Evolutionary conservation across 192 early-diverging fungal species (phyloP).

Genomic region (Phlyctochytrium arcticum): DNA sequence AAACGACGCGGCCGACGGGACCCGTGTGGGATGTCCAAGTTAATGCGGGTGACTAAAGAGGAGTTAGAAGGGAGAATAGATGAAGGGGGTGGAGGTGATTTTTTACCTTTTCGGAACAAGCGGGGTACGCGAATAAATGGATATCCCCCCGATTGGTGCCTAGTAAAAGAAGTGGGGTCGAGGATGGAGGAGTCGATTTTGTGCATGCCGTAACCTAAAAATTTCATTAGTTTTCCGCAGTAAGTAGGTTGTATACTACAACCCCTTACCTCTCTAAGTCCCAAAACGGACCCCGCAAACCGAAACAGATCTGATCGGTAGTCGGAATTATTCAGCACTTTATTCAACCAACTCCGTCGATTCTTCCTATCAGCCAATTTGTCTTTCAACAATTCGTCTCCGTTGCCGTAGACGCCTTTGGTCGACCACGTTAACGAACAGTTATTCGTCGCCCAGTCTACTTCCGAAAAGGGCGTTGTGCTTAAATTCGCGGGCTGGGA

Average conservation of each 20-base stretch:
- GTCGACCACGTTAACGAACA: conserved; percentile 23
- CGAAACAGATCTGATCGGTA: conserved; percentile 1
- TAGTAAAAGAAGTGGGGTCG: not conserved
- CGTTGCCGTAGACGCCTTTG: conserved; percentile 21
- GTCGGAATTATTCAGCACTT: conserved; percentile 1
- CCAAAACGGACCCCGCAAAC: conserved; percentile 4
- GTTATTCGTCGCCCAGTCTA: conserved; percentile 20
- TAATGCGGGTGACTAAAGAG: not conserved
- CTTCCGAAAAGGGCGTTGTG: conserved; percentile 17
- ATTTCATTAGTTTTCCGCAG: not conserved
- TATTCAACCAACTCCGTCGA: not conserved
- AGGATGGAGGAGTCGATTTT: not conserved
- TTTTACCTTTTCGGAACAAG: conserved; percentile 8
- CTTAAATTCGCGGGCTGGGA: not conserved
- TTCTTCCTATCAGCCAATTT: not conserved
- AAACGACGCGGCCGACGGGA: conserved; percentile 12
- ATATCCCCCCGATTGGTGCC: conserved; percentile 16
- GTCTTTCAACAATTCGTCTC: not conserved
- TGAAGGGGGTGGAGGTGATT: not conserved
- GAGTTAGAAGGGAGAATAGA: not conserved
- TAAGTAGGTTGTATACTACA: not conserved
- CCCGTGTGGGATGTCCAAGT: conserved; percentile 16
- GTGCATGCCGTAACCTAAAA: not conserved
- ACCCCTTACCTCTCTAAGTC: conserved; percentile 21
- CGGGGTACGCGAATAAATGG: conserved; percentile 24